Percentiles rank a stretch among this genome's conserved stretches.
These are phyloP conservation scores for Rhipidocladum racemiflorum DNA, from an alignment of 176 grass and related monocot genomes.

Conservation along the genomic window DNA sequence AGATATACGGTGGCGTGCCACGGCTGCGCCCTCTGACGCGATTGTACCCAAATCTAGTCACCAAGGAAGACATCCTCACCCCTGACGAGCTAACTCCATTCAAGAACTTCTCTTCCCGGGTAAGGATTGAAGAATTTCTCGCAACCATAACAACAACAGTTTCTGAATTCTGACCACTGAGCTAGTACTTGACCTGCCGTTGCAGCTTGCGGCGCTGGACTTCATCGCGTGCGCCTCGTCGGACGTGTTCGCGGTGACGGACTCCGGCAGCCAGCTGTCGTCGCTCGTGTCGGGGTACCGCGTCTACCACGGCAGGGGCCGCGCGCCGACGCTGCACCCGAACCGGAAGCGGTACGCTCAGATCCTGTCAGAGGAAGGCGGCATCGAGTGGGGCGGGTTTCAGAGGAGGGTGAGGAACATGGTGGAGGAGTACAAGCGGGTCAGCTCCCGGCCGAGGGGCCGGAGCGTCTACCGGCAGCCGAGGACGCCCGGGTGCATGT, in stretches of 20 bases:
- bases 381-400: constrained; percentile 62
- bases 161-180: background rate
- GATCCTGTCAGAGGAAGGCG: constrained; percentile 55
- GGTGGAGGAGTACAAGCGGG: constrained; percentile 83
- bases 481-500: constrained; percentile 91
- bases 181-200: background rate
- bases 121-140: background rate
- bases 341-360: constrained; percentile 83
- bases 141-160: too few relatives aligned
- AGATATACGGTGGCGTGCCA: constrained; percentile 74
- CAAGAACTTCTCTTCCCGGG: constrained; percentile 76
- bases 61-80: constrained; percentile 87
- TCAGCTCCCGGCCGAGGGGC: constrained; percentile 56
- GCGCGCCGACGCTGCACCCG: constrained; percentile 68
- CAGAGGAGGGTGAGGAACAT: constrained; percentile 70
- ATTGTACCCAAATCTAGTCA: constrained; percentile 83
- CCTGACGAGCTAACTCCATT: constrained; percentile 67
- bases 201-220: constrained; percentile 79
- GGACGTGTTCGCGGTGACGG: constrained; percentile 93
- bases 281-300: constrained; percentile 84
- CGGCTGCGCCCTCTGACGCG: constrained; percentile 67
- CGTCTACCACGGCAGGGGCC: constrained; percentile 78
- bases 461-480: constrained; percentile 87
- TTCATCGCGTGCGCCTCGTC: constrained; percentile 87
- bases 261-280: constrained; percentile 94